Percentiles rank a stretch among this genome's conserved stretches.
phyloP scores from a whole-genome alignment of 257 asterid species.

The Solanum pinnatisectum region DNA sequence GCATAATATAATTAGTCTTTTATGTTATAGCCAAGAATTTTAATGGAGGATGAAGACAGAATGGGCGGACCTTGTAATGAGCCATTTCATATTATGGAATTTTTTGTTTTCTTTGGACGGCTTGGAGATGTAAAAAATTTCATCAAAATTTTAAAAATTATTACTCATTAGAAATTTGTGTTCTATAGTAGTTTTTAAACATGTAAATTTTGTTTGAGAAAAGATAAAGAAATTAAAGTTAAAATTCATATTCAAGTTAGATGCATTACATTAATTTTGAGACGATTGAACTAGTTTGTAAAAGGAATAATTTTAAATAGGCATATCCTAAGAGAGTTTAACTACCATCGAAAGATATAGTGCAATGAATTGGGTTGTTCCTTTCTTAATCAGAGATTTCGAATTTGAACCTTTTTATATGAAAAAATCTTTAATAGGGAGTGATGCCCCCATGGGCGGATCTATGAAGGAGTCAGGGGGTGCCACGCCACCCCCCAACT shows the following conservation, averaged over 20 bases:
- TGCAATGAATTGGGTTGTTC: too few species aligned
- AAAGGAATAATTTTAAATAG: neutral
- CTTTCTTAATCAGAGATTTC: neutral
- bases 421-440: too few species aligned
- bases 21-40: neutral
- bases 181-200: neutral
- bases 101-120: neutral
- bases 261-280: neutral
- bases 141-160: neutral
- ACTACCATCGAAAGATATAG: neutral
- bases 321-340: neutral
- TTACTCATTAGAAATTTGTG: too few species aligned
- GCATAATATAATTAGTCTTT: neutral
- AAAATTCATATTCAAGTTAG: neutral
- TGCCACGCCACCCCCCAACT: too few species aligned
- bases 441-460: too few species aligned
- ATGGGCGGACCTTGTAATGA: constrained; percentile 37
- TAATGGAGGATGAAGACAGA: neutral
- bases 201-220: neutral
- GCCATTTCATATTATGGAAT: neutral
- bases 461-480: too few species aligned
- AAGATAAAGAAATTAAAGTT: neutral
- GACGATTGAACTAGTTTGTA: neutral
- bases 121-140: neutral
- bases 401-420: neutral